Conservation (phyloP, 306 rosid species). For the Mimosa bimucronata region DNA sequence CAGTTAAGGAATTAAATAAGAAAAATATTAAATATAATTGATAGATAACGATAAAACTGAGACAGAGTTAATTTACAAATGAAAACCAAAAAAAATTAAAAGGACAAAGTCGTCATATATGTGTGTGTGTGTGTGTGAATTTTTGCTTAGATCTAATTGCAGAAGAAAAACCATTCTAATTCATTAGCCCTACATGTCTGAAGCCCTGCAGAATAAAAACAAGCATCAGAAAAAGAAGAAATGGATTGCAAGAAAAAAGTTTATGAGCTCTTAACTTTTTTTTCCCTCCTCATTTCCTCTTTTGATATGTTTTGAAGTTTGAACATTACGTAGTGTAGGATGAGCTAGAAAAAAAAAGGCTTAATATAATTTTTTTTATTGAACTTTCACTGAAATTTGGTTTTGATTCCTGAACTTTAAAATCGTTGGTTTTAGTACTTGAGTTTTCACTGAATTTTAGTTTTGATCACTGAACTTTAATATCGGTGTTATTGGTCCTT, state of each 20-base stretch:
- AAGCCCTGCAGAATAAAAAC: neutral
- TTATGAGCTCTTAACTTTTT: conserved; percentile 22
- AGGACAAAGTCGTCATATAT: neutral
- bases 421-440: no score
- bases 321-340: no score
- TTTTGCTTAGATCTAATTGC: conserved; percentile 22
- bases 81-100: neutral
- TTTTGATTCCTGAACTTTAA: no score
- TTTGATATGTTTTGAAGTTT: no score
- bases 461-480: no score
- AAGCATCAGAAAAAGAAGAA: neutral
- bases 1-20: neutral
- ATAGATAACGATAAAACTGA: neutral
- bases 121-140: neutral
- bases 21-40: neutral
- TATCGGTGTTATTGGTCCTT: no score
- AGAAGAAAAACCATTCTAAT: conserved; percentile 37
- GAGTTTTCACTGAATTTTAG: no score
- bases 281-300: conserved; percentile 4
- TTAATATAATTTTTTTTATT: no score
- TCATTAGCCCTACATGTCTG: conserved; percentile 40
- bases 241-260: conserved; percentile 31
- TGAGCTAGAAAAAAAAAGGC: no score
- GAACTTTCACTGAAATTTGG: no score
- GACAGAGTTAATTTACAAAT: neutral